Evolutionary conservation across 2,329 filamentous ascomycete species (phyloP), one percentile per base, ranked within the genome.

Genomic region (Penicillium sp.): DNA sequence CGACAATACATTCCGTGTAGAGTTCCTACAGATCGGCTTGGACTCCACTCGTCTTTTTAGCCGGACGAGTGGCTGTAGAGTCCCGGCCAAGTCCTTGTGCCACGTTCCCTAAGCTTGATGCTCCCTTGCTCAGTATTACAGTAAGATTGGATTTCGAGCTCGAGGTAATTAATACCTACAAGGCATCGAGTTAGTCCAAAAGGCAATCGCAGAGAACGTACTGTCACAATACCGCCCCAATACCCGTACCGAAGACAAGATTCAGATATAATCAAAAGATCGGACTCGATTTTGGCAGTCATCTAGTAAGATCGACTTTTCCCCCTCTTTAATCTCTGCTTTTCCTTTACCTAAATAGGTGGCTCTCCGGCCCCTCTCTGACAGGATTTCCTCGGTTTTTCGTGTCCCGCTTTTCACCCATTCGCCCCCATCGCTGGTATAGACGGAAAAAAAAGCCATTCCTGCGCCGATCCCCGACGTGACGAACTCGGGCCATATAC

Each of bases 61-160:
- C 41, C 43, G 43, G 43, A n/a, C 43, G 43, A 45, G 41, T 45
- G 10, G 14, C 24, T 22, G 43, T 26, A 27, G 43, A 45, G 43
- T 11, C 43, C 43, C 22, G 41, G 21, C 21, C 24, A 45, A 45
- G 29, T 45, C 29, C 35, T 58, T 55, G 56, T 58, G 51, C 56
- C 56, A 58, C 56, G 52, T 58, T 58, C 48, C 29, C 27, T 49
- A 44, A 52, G 48, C 48, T 52, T 58, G 56, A 58, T 52, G 56
- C 56, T 58, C 52, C 56, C 48, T 55, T 55, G 56, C 35, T n/a
- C 35, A 19, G 35, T 37, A 37, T n/a, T 35, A 35, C 33, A n/a
- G 33, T 29, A 29, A 29, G 27, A 29, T 29, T 29, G 3, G 9
- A 10, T 29, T 10, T 4, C 8, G 27, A 29, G 27, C 3, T 4